These are phyloP conservation scores for Pinus tabuliformis DNA, from an alignment of 75 land plant genomes.

Conservation along the genomic window DNA sequence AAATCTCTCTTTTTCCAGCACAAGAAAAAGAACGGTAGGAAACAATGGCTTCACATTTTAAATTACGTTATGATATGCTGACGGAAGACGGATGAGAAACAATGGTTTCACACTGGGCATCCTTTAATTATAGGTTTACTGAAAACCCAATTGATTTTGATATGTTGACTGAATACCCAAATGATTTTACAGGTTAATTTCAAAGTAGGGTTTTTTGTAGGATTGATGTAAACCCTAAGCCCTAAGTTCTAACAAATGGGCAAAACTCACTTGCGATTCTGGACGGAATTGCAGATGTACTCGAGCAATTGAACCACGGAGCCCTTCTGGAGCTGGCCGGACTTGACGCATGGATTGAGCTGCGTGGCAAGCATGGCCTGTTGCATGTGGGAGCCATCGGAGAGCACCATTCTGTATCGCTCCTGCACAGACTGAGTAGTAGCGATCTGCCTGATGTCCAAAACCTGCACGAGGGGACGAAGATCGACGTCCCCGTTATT, in stretches of 20 bases:
- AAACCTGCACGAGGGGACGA: slow-evolving; percentile 57
- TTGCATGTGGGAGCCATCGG: slow-evolving; percentile 65
- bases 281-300: slow-evolving; percentile 69
- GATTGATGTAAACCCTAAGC: not conserved
- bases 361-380: slow-evolving; percentile 96
- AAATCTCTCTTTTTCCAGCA: too few relatives aligned
- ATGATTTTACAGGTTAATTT: not conserved
- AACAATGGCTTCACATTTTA: not conserved
- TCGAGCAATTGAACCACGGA: slow-evolving; percentile 62
- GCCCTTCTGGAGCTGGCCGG: slow-evolving; percentile 51
- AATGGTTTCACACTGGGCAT: not conserved
- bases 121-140: not conserved
- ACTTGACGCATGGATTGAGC: slow-evolving; percentile 55
- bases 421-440: slow-evolving; percentile 48
- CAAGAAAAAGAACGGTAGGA: not conserved
- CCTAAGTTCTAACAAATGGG: not conserved
- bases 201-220: not conserved
- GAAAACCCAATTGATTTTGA: not conserved
- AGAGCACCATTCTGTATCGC: slow-evolving; percentile 65
- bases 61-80: not conserved
- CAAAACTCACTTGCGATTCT: slow-evolving; percentile 63
- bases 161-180: too few relatives aligned
- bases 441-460: slow-evolving; percentile 54
- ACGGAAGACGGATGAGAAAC: too few relatives aligned
- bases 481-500: slow-evolving; percentile 33